Percentiles rank a stretch among this genome's conserved stretches.
Conservation (phyloP, 176 grass and related monocot genomes). For the Eragrostis nindensis region DNA sequence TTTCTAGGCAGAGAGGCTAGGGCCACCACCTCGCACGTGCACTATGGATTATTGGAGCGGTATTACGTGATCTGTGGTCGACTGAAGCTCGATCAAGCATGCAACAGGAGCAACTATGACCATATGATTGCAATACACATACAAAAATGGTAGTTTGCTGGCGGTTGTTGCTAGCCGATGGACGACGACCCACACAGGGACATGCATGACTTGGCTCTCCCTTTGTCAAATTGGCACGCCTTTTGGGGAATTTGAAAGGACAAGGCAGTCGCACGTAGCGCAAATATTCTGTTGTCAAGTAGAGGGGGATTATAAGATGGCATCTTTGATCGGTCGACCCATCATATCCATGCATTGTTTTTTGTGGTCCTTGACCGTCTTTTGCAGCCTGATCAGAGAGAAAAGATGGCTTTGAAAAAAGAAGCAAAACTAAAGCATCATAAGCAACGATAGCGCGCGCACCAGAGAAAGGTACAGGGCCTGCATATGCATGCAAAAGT, state of each 20-base stretch:
- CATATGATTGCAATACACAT: slow-evolving; percentile 11
- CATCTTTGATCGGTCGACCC: slow-evolving; percentile 11
- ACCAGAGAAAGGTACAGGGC: background rate
- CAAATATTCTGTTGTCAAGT: slow-evolving; percentile 27
- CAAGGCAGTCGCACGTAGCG: slow-evolving; percentile 23
- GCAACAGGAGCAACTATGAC: slow-evolving; percentile 9
- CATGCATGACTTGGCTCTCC: background rate
- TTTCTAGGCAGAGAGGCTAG: background rate
- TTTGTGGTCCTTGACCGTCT: slow-evolving; percentile 23
- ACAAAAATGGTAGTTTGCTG: background rate
- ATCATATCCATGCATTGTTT: slow-evolving; percentile 25
- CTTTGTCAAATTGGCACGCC: slow-evolving; percentile 13
- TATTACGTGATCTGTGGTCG: background rate
- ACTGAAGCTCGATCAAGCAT: background rate
- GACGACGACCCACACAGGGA: background rate
- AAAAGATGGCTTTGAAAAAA: background rate
- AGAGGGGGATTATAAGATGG: too few relatives aligned
- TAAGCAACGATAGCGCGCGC: background rate
- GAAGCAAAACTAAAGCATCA: background rate
- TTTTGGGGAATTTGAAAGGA: slow-evolving; percentile 20
- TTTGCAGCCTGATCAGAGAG: slow-evolving; percentile 15
- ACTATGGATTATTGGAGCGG: slow-evolving; percentile 13
- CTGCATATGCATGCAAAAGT: background rate
- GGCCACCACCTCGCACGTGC: slow-evolving; percentile 48
- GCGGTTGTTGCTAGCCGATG: background rate